These are phyloP conservation scores for Tetracentron sinense DNA, from an alignment of 164 flowering plant genomes.

Conservation along the genomic window DNA sequence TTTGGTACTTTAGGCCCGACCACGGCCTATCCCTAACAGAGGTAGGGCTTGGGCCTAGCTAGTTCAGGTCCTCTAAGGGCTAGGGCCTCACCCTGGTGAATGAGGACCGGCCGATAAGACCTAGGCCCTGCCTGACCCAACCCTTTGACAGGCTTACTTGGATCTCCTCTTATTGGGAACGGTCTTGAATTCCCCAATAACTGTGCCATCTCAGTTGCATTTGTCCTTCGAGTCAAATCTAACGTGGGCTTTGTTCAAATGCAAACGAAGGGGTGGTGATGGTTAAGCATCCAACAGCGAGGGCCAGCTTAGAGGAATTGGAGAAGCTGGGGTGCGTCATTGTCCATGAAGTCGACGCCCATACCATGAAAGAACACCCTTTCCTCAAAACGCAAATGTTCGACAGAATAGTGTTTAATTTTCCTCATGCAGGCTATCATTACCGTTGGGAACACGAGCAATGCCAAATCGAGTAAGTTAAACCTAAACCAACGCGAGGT, in stretches of 20 bases:
- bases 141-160: no score
- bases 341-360: constrained; percentile 23
- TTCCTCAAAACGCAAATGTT: neutral
- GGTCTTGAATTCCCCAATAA: no score
- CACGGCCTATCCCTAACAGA: no score
- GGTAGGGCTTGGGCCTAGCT: no score
- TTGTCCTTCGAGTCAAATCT: no score
- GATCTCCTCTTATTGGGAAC: no score
- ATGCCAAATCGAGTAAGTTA: neutral
- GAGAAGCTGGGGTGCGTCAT: constrained; percentile 12
- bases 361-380: constrained; percentile 12
- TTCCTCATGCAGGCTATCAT: constrained; percentile 18
- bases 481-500: constrained; percentile 24
- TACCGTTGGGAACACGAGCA: neutral
- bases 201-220: no score
- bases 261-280: neutral
- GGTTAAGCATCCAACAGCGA: constrained; percentile 10
- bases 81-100: no score
- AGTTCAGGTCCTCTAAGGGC: no score
- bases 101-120: no score
- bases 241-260: neutral
- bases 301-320: constrained; percentile 3
- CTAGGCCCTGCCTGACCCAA: no score
- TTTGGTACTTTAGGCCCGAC: no score
- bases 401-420: constrained; percentile 25